Conservation (phyloP, 129 eudicot species). For the Ambrosia trifida region DNA sequence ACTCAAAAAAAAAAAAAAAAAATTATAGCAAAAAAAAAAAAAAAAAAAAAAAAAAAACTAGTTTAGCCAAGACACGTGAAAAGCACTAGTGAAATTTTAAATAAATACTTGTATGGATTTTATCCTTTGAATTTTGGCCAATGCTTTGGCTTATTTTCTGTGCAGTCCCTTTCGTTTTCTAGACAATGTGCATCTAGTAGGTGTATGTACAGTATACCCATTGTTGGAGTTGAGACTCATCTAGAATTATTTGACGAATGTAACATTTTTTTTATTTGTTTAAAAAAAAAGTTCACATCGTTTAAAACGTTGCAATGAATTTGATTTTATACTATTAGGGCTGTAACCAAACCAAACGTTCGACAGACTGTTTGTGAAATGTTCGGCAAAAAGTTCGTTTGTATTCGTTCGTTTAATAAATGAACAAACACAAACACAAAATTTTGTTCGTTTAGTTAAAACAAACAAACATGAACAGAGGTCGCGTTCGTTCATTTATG, state of each 20-base stretch:
- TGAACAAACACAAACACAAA: no score
- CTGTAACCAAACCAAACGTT: no score
- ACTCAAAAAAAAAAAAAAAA: no score
- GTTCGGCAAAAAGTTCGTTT: no score
- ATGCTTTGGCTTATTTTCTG: neutral
- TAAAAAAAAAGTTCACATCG: neutral
- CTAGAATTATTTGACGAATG: slow-evolving; percentile 25
- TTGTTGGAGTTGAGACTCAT: slow-evolving; percentile 18
- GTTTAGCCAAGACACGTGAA: neutral
- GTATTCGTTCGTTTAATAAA: no score
- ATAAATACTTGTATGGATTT: neutral
- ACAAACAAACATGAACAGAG: no score
- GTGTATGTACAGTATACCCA: slow-evolving; percentile 11
- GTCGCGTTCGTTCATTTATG: no score
- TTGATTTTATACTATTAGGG: neutral
- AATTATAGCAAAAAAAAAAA: no score
- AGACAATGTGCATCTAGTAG: slow-evolving; percentile 32
- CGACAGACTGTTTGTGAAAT: no score
- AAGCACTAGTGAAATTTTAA: neutral
- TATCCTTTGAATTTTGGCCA: slow-evolving; percentile 3
- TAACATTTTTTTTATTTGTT: neutral
- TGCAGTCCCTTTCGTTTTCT: slow-evolving; percentile 24
- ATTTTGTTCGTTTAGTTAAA: no score
- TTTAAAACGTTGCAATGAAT: neutral
- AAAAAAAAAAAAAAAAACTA: no score